phyloP scores from a whole-genome alignment of 1,284 basidiomycete genomes.

The Heterobasidion annosum region DNA sequence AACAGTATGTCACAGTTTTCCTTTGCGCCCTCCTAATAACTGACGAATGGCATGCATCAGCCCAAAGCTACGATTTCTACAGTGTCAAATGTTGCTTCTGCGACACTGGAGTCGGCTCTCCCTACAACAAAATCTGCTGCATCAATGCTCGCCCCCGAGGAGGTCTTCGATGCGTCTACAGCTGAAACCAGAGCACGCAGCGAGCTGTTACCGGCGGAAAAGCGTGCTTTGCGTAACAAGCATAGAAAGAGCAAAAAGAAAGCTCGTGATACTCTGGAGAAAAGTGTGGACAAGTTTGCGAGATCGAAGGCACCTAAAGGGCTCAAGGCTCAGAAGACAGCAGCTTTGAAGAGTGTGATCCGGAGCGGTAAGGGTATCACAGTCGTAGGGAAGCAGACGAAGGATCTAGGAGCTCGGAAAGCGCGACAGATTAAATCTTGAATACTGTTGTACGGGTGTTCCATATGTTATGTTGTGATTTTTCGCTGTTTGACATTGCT shows the following conservation, averaged over 20 bases:
- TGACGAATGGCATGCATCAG: slow-evolving; percentile 29
- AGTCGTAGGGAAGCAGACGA: slow-evolving; percentile 69
- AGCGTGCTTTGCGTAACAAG: slow-evolving; percentile 65
- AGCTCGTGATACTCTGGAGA: slow-evolving; percentile 61
- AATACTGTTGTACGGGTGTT: too few relatives aligned
- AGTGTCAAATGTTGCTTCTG: slow-evolving; percentile 75
- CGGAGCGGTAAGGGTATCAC: slow-evolving; percentile 84
- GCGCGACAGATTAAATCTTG: background rate
- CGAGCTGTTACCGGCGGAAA: slow-evolving; percentile 84
- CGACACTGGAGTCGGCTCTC: slow-evolving; percentile 86
- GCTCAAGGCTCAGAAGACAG: slow-evolving; percentile 75
- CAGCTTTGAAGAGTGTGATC: slow-evolving; percentile 69
- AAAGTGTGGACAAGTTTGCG: slow-evolving; percentile 59
- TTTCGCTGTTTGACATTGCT: background rate
- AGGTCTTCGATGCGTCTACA: slow-evolving; percentile 64
- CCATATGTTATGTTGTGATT: too few relatives aligned
- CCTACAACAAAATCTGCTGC: slow-evolving; percentile 73
- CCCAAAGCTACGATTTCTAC: slow-evolving; percentile 89
- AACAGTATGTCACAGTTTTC: slow-evolving; percentile 44
- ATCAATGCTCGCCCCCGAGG: slow-evolving; percentile 90
- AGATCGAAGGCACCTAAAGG: slow-evolving; percentile 34
- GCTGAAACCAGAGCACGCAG: slow-evolving; percentile 53
- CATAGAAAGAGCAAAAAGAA: slow-evolving; percentile 71
- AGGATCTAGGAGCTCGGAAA: slow-evolving; percentile 21
- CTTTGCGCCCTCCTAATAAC: background rate